phyloP scores from a whole-genome alignment of 2,329 filamentous ascomycete species.

The Epichloe bromicola region DNA sequence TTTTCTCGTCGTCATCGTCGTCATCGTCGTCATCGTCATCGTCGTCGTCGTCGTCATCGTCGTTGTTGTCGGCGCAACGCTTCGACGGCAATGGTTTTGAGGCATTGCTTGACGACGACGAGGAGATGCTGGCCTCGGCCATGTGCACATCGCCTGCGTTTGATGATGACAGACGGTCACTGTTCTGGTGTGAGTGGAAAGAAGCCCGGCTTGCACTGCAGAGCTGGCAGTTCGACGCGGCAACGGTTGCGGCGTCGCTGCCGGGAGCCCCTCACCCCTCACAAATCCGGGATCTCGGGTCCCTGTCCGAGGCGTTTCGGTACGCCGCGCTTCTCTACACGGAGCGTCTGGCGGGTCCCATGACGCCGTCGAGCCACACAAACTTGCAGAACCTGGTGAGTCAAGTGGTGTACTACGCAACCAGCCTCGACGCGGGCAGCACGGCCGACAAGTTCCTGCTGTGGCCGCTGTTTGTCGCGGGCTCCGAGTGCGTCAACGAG shows the following conservation, averaged over 20 bases:
- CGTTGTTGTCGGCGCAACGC: conserved; percentile 33
- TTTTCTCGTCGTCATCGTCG: conserved; percentile 13
- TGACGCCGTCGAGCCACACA: conserved; percentile 56
- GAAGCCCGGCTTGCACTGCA: conserved; percentile 64
- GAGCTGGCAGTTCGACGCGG: conserved; percentile 62
- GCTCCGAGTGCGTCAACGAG: conserved; percentile 76
- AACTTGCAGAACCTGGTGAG: conserved; percentile 76
- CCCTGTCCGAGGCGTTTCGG: conserved; percentile 82
- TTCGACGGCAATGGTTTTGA: conserved; percentile 58
- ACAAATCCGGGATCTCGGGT: conserved; percentile 61
- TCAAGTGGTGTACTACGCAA: conserved; percentile 73
- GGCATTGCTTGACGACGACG: conserved; percentile 41
- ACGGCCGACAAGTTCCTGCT: conserved; percentile 77
- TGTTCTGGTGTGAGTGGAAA: conserved; percentile 83
- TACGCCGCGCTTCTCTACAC: conserved; percentile 83
- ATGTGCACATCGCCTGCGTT: conserved; percentile 30
- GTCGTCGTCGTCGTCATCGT: conserved; percentile 10
- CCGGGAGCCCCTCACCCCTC: conserved; percentile 37
- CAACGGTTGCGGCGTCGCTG: conserved; percentile 36
- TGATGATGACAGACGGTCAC: conserved; percentile 48
- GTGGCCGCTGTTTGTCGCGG: conserved; percentile 85
- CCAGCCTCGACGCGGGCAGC: conserved; percentile 58
- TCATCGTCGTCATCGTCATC: too few relatives aligned
- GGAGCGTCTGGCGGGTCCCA: conserved; percentile 70
- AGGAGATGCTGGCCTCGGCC: conserved; percentile 34